Percentiles rank a stretch among this genome's conserved stretches.
Conservation (phyloP, 805 yeast genomes). For the Hanseniaspora pseudoguilliermondii region DNA sequence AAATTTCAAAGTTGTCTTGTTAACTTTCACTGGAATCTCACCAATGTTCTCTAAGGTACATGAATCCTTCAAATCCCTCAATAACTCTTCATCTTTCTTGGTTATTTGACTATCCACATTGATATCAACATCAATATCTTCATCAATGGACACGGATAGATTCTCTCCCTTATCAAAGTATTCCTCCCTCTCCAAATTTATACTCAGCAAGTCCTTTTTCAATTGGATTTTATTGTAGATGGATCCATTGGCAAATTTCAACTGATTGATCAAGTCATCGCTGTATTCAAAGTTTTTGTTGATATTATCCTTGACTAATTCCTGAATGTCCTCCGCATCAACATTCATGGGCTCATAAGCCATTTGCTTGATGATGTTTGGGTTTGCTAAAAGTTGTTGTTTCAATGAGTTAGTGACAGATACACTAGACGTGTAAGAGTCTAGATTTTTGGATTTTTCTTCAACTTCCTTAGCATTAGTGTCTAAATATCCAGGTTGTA, state of each 20-base stretch:
- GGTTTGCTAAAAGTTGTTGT: slow-evolving; percentile 16
- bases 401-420: slow-evolving; percentile 13
- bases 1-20: neutral
- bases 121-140: neutral
- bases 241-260: slow-evolving; percentile 35
- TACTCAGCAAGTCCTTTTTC: neutral
- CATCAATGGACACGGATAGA: neutral
- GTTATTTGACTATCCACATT: neutral
- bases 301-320: slow-evolving; percentile 33
- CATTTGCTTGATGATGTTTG: slow-evolving; percentile 42
- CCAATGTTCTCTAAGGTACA: neutral
- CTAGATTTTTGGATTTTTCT: neutral
- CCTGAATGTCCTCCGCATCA: slow-evolving; percentile 34
- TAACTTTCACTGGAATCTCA: neutral
- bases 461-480: neutral
- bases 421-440: neutral
- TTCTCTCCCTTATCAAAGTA: neutral
- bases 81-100: neutral
- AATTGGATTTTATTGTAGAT: slow-evolving; percentile 22
- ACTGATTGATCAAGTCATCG: slow-evolving; percentile 52
- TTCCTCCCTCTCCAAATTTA: neutral
- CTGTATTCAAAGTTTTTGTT: slow-evolving; percentile 32
- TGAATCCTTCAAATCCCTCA: neutral
- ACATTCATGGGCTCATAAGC: slow-evolving; percentile 57
- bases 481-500: slow-evolving; percentile 7